These are phyloP conservation scores for Ogataea ganodermae DNA, from an alignment of 805 yeast genomes.

Conservation along the genomic window DNA sequence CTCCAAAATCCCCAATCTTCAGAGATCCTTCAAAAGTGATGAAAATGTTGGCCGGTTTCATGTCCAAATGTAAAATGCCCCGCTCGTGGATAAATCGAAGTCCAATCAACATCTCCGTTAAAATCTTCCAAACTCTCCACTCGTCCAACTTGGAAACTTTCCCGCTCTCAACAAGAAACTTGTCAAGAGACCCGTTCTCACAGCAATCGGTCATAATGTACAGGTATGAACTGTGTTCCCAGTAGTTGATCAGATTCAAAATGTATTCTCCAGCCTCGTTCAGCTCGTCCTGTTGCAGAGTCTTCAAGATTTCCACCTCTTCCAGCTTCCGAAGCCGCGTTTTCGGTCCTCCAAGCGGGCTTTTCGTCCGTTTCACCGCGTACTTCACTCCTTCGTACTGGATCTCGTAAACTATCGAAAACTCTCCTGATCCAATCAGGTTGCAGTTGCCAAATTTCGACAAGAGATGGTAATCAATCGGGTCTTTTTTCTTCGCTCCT, in stretches of 20 bases:
- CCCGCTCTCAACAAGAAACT: constrained; percentile 76
- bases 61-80: constrained; percentile 79
- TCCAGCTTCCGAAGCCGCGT: constrained; percentile 65
- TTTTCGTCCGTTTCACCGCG: constrained; percentile 87
- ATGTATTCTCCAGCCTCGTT: constrained; percentile 57
- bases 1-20: constrained; percentile 96
- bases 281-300: constrained; percentile 41
- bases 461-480: constrained; percentile 44
- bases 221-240: constrained; percentile 76
- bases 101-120: constrained; percentile 81
- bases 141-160: constrained; percentile 82
- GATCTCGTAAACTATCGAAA: constrained; percentile 85
- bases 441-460: constrained; percentile 65
- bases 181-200: constrained; percentile 85
- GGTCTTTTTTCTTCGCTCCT: constrained; percentile 15
- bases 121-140: constrained; percentile 96
- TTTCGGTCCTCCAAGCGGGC: constrained; percentile 57
- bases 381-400: constrained; percentile 64
- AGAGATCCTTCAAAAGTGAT: constrained; percentile 92
- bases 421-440: constrained; percentile 82
- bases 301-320: constrained; percentile 71
- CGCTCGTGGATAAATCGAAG: constrained; percentile 77
- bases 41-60: constrained; percentile 94
- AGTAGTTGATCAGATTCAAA: constrained; percentile 75
- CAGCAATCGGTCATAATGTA: constrained; percentile 95